phyloP scores from a whole-genome alignment of 257 asterid species.

The Coffea eugenioides region DNA sequence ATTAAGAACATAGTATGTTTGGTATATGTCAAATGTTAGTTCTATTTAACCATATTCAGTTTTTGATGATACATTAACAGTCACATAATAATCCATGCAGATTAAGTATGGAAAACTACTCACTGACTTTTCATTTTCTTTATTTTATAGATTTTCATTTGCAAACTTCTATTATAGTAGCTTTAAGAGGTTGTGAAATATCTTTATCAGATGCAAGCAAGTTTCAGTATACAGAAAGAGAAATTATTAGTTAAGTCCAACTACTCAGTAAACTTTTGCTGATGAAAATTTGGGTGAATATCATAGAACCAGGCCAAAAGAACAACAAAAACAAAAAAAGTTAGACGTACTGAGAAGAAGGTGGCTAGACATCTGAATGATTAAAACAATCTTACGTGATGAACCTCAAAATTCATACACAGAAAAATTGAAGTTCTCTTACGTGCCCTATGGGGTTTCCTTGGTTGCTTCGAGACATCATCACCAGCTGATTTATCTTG shows the following conservation, averaged over 20 bases:
- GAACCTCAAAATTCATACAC: slow-evolving; percentile 1
- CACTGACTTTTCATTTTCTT: neutral
- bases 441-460: slow-evolving; percentile 59
- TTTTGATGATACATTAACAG: too few relatives aligned
- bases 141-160: too few relatives aligned
- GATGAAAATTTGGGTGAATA: neutral
- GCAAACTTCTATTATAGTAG: neutral
- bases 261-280: neutral
- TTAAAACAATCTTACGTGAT: neutral
- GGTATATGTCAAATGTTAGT: neutral
- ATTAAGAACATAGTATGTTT: neutral
- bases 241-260: neutral
- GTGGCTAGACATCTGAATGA: neutral
- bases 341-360: neutral
- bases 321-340: too few relatives aligned
- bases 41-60: too few relatives aligned
- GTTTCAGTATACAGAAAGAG: neutral
- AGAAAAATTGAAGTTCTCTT: slow-evolving; percentile 30
- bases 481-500: slow-evolving; percentile 25
- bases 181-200: neutral
- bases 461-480: slow-evolving; percentile 34
- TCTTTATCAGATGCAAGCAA: neutral
- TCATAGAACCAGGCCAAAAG: neutral
- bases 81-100: neutral
- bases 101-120: neutral